Base-by-base conservation (phyloP, 352 stramenopile species). In the Pseudoperonospora humuli region DNA sequence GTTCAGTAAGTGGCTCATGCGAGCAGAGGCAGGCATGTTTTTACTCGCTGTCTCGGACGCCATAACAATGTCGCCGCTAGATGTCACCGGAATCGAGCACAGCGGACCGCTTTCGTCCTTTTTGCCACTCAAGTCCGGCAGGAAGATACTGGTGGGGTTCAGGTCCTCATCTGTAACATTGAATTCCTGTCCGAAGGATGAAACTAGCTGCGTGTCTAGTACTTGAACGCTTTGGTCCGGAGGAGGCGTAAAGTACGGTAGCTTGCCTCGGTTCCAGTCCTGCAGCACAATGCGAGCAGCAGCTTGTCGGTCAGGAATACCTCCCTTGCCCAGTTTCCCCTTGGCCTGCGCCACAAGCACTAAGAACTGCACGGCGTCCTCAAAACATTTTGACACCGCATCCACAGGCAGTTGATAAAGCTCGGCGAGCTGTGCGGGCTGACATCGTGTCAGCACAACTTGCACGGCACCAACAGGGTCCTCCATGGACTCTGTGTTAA, bases 271-370 rank as follows among this genome's bases (percentile, higher is more conserved):
- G 53, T 97, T 96, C 81, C 86, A 97, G 64, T 97, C 91, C 52
- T 93, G 75, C 18, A 97, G 71, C 14, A 97, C 75, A 31, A 86
- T 76, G 9, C 90, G 77, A 19, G 94, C 95, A 29, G 95, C 94
- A 26, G 87, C 83, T 37, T 94, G 73, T 39, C 96, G 93, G 57
- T 99, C 93, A 0, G 95, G 95, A 26, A 89, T 76, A n/a, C 77
- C 77, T 29, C 96, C 95, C 54, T 98, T 98, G 28, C 91, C 78
- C 11, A 99, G 76, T 53, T 97, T 97, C 33, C 96, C 96, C 31
- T 86, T 87, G 14, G 73, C 59, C 19, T 83, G 75, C 6, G 95
- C 96, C 19, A 99, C 81, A 56, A 96, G 79, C 36, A 95, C 90
- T 18, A 99, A 64, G 65, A 99, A 99, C 37, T 97, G 86, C 44